Evolutionary conservation across 345 rosid species (phyloP).

Genomic region (Acer saccharum): DNA sequence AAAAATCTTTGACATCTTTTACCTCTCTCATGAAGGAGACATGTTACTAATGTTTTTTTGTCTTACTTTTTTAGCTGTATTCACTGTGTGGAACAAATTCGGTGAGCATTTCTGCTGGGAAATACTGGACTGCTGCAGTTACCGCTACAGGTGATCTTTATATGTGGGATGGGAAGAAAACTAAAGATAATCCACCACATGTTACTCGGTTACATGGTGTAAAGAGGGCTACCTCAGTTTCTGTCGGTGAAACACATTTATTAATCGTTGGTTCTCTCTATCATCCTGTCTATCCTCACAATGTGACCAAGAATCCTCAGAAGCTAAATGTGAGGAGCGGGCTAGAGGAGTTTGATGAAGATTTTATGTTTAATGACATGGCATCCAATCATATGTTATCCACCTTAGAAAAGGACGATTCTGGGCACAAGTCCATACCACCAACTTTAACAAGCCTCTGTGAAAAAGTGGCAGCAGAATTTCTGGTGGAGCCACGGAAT

Average conservation of each 20-base stretch:
- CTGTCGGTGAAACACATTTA: constrained; percentile 96
- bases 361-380: constrained; percentile 52
- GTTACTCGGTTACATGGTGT: constrained; percentile 76
- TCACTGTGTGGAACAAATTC: constrained; percentile 56
- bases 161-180: constrained; percentile 88
- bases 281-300: constrained; percentile 68
- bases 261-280: constrained; percentile 79
- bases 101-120: constrained; percentile 89
- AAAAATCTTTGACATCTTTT: neutral
- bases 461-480: constrained; percentile 89
- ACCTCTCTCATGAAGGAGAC: neutral
- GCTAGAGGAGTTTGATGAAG: constrained; percentile 62
- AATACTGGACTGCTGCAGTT: constrained; percentile 87
- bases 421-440: constrained; percentile 42
- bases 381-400: constrained; percentile 39
- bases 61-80: constrained; percentile 48
- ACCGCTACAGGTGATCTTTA: constrained; percentile 88
- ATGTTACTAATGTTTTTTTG: neutral
- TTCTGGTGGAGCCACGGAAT: constrained; percentile 90
- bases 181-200: constrained; percentile 54
- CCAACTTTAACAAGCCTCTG: constrained; percentile 89
- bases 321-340: constrained; percentile 34
- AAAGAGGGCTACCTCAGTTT: constrained; percentile 83
- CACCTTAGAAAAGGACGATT: constrained; percentile 32
- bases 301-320: constrained; percentile 29